Conservation (phyloP, 1,139 yeast species). For the Geotrichum citri-aurantii region DNA sequence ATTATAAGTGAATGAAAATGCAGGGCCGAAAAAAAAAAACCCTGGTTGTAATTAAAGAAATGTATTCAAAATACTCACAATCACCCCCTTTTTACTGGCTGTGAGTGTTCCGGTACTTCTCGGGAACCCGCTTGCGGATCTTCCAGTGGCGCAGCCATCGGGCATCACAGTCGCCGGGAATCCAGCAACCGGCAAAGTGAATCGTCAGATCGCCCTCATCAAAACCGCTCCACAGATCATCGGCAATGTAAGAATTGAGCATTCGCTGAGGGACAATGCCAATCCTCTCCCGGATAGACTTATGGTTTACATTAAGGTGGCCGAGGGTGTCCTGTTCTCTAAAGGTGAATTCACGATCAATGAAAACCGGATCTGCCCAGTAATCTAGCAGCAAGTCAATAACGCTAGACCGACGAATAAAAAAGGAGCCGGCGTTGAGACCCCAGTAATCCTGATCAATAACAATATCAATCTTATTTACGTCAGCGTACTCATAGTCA, state of each 20-base stretch:
- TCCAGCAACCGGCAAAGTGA: conserved; percentile 22
- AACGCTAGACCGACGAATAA: conserved; percentile 25
- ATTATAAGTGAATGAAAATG: too few relatives aligned
- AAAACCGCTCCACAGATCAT: conserved; percentile 13
- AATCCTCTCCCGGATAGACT: conserved; percentile 22
- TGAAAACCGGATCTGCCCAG: conserved; percentile 25
- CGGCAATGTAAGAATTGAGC: conserved; percentile 24
- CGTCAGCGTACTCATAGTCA: conserved; percentile 16
- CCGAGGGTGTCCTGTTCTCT: conserved; percentile 25
- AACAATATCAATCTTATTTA: conserved; percentile 22
- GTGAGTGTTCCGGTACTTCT: conserved; percentile 6
- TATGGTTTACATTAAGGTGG: conserved; percentile 15
- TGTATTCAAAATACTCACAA: too few relatives aligned
- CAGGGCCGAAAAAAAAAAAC: too few relatives aligned
- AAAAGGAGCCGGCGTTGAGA: conserved; percentile 29
- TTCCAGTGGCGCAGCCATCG: conserved; percentile 14
- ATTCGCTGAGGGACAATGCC: conserved; percentile 26
- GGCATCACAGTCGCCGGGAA: conserved; percentile 15
- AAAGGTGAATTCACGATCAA: conserved; percentile 18
- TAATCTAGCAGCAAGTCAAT: conserved; percentile 23
- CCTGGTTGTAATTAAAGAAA: too few relatives aligned
- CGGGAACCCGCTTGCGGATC: conserved; percentile 12
- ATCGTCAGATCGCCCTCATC: conserved; percentile 16
- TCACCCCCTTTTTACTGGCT: neutral
- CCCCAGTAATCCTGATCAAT: conserved; percentile 25